Percentiles rank a stretch among this genome's conserved stretches.
Evolutionary conservation across 2,329 filamentous ascomycete genomes (phyloP).

Genomic region (Pseudogymnoascus sp.): DNA sequence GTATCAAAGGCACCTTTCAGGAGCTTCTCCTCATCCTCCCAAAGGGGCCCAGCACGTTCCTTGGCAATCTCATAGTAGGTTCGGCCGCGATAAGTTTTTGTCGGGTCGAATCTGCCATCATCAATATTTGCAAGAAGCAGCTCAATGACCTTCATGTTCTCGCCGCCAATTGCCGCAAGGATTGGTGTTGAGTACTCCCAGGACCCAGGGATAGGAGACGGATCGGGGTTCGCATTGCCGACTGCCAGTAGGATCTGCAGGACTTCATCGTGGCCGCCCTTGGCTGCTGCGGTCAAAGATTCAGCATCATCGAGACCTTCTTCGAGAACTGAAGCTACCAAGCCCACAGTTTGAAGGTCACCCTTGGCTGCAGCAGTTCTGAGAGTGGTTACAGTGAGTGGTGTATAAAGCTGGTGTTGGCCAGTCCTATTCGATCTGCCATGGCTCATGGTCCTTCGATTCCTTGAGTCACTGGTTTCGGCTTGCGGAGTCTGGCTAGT

Average conservation of each 20-base stretch:
- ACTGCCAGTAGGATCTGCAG: constrained; percentile 37
- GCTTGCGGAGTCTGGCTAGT: constrained; percentile 21
- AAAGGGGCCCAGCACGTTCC: constrained; percentile 73
- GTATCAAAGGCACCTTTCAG: constrained; percentile 68
- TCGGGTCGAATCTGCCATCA: constrained; percentile 63
- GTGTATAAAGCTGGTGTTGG: constrained; percentile 55
- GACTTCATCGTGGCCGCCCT: constrained; percentile 70
- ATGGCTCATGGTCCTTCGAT: constrained; percentile 36
- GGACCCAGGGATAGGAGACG: constrained; percentile 49
- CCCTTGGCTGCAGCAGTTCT: constrained; percentile 51
- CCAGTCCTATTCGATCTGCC: constrained; percentile 55
- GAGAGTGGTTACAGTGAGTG: constrained; percentile 50
- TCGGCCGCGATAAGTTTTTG: constrained; percentile 61
- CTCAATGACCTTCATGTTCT: constrained; percentile 75
- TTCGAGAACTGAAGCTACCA: constrained; percentile 47
- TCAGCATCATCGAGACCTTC: constrained; percentile 64
- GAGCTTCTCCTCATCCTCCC: constrained; percentile 78
- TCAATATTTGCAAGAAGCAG: constrained; percentile 65
- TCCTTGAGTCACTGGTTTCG: constrained; percentile 33
- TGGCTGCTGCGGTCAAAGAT: constrained; percentile 81
- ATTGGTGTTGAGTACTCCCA: constrained; percentile 82
- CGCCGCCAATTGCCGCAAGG: constrained; percentile 83
- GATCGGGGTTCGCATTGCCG: constrained; percentile 54
- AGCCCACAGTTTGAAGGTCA: constrained; percentile 52
- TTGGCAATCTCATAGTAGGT: constrained; percentile 83